phyloP scores from a whole-genome alignment of 1,284 basidiomycete species.

The Tilletia indica region DNA sequence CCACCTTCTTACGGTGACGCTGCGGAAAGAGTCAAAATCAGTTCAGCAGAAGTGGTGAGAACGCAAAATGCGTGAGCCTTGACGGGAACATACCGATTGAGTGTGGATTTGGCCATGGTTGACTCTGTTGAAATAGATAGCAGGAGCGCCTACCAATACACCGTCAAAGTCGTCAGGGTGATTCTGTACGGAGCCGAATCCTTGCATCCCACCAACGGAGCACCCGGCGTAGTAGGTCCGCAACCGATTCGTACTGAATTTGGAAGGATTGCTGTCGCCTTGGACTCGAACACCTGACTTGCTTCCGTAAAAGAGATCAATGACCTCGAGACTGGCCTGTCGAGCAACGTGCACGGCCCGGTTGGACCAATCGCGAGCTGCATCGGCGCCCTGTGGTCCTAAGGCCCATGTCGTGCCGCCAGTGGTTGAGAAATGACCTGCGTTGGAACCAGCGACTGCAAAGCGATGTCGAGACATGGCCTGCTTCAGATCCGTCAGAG shows the following conservation, averaged over 20 bases:
- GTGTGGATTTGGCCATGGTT: slow-evolving; percentile 28
- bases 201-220: slow-evolving; percentile 51
- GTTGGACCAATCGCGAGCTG: slow-evolving; percentile 22
- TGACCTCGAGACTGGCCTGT: slow-evolving; percentile 21
- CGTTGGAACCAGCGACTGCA: slow-evolving; percentile 27
- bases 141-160: slow-evolving; percentile 52
- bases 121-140: slow-evolving; percentile 41
- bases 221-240: slow-evolving; percentile 38
- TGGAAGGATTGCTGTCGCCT: slow-evolving; percentile 7
- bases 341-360: slow-evolving; percentile 24
- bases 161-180: slow-evolving; percentile 54
- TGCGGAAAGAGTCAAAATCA: not conserved
- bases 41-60: not conserved
- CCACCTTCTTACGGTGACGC: slow-evolving; percentile 19
- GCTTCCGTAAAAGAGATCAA: slow-evolving; percentile 27
- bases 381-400: slow-evolving; percentile 25
- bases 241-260: not conserved
- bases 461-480: slow-evolving; percentile 23
- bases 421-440: slow-evolving; percentile 21
- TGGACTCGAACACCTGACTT: slow-evolving; percentile 20
- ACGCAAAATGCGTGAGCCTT: not conserved
- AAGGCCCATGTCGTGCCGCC: slow-evolving; percentile 25
- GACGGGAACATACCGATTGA: slow-evolving; percentile 1
- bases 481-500: slow-evolving; percentile 22
- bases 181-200: slow-evolving; percentile 34